Percentiles rank a stretch among this genome's conserved stretches.
Conservation (phyloP, 2,329 filamentous ascomycete species). For the Claviceps purpurea region DNA sequence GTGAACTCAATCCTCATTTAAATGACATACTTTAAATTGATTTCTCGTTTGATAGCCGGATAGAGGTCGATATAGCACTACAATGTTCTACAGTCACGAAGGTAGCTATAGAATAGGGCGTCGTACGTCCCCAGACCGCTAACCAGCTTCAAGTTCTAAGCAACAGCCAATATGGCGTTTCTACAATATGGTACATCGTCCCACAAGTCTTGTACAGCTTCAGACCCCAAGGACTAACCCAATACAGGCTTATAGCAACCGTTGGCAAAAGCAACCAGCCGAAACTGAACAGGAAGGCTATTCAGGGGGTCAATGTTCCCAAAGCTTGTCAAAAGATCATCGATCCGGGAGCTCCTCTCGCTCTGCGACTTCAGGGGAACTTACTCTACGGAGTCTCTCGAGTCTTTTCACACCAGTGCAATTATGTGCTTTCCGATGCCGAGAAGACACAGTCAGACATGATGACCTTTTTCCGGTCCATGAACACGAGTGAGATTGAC, state of each 20-base stretch:
- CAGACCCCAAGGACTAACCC: background rate
- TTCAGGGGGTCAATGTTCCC: slow-evolving; percentile 73
- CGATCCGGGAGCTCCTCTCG: slow-evolving; percentile 69
- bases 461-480: slow-evolving; percentile 47
- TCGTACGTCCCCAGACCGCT: slow-evolving; percentile 6
- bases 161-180: slow-evolving; percentile 77
- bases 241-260: slow-evolving; percentile 73
- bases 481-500: slow-evolving; percentile 47
- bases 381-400: slow-evolving; percentile 75
- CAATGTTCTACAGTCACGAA: slow-evolving; percentile 94
- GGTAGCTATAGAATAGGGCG: slow-evolving; percentile 35
- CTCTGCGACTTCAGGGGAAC: slow-evolving; percentile 77
- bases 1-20: background rate
- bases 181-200: slow-evolving; percentile 71
- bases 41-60: too few relatives aligned
- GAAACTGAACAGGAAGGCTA: slow-evolving; percentile 71
- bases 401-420: slow-evolving; percentile 77
- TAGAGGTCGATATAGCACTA: slow-evolving; percentile 1
- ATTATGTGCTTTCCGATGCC: slow-evolving; percentile 71
- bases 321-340: slow-evolving; percentile 85
- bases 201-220: too few relatives aligned
- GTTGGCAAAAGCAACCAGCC: slow-evolving; percentile 61
- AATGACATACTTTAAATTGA: background rate
- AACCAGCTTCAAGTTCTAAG: slow-evolving; percentile 51
- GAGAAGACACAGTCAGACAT: slow-evolving; percentile 64